Evolutionary conservation across 2,329 filamentous ascomycete genomes (phyloP), one percentile per base, ranked within the genome.

Genomic region (Phyllosticta capitalensis): DNA sequence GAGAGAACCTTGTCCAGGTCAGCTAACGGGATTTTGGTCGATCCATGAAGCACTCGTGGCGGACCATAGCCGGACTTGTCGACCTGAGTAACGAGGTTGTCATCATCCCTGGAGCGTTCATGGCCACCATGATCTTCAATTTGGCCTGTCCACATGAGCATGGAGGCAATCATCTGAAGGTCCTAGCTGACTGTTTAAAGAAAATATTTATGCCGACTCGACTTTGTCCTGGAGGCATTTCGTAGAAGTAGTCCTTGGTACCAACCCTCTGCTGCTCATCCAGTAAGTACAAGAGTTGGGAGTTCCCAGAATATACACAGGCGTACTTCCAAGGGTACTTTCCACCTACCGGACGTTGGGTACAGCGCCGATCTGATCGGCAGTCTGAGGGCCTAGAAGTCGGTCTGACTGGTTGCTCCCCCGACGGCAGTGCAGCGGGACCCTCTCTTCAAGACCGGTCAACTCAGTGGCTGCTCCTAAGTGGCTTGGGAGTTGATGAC

Each of bases 391-490:
- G 56, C 20, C 28, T 26, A 54, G 33, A 45, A 48, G 52, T 19
- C 48, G 26, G 50, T 54, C 52, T 49, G 45, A 54, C 56, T 59
- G 33, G 52, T 52, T 59, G 52, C 21, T 54, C 17, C 38, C 6
- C 51, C 56, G 56, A 45, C 38, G 49, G 45, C 48, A 59, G 49
- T 52, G 52, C 56, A 54, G 56, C 56, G 52, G 56, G 33, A n/a
- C 2, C 38, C 38, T n/a, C 38, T 45, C 38, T 45, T 45, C 14
- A 45, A 45, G 38, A 45, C 38, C 38, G 38, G 38, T 45, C 38
- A 45, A n/a, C 14, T 14, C 14, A 45, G 14, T n/a, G 17, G 3
- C 38, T 45, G 38, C 38, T 45, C 7, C n/a, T 45, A 6, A n/a
- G 38, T 45, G 52, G 45, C 19, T 54, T 50, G 56, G 33, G 50